Conservation (phyloP, 225 moss, liverwort and hornwort genomes). For the Marchantia paleacea region DNA sequence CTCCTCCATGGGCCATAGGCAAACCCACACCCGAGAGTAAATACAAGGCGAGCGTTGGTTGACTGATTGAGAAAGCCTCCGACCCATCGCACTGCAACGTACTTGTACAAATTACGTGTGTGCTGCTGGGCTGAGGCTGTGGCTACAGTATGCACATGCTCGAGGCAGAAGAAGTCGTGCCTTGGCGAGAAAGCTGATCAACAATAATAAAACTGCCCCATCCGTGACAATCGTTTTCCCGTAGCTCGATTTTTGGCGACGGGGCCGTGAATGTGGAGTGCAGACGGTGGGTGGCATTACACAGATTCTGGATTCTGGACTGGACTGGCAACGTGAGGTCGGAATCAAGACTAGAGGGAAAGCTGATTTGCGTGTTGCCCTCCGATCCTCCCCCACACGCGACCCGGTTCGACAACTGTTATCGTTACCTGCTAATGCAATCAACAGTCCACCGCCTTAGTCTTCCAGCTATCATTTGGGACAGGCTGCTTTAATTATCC, state of each 20-base stretch:
- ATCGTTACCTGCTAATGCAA: neutral
- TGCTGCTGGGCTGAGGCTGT: neutral
- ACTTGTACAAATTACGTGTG: neutral
- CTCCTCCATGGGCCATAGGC: too few relatives aligned
- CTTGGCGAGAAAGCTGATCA: neutral
- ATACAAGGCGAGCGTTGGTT: too few relatives aligned
- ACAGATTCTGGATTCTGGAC: neutral
- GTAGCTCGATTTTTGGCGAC: neutral
- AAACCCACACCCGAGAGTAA: too few relatives aligned
- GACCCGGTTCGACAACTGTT: neutral
- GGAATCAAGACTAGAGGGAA: neutral
- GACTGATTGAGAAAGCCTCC: neutral
- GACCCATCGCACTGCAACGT: neutral
- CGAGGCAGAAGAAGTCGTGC: neutral
- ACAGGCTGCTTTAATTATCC: neutral
- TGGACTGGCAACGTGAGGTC: neutral
- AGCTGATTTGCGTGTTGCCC: neutral
- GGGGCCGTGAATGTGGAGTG: neutral
- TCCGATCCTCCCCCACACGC: neutral
- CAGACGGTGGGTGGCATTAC: neutral
- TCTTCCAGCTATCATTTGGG: neutral
- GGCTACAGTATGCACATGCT: neutral
- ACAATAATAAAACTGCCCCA: neutral
- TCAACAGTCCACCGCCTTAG: neutral
- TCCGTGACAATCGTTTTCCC: neutral